A percentile compares a stretch with the other conserved stretches of the same genome.
These are phyloP conservation scores for Thermochaetoides thermophila DNA, from an alignment of 495 filamentous ascomycete species.

Conservation along the genomic window DNA sequence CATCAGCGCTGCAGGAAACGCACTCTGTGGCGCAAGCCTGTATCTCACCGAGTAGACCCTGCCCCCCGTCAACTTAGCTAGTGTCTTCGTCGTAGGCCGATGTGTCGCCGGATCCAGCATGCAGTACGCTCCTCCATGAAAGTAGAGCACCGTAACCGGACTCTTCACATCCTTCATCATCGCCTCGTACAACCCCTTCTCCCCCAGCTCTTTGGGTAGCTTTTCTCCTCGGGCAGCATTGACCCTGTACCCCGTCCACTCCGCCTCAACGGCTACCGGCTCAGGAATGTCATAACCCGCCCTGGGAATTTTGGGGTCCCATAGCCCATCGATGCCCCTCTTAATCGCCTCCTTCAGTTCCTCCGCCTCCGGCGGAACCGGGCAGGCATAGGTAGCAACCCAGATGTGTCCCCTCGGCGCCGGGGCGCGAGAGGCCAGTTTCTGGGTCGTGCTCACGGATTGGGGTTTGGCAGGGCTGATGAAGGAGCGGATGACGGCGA, in stretches of 20 bases:
- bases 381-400: conserved; percentile 53
- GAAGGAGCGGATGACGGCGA: conserved; percentile 54
- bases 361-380: conserved; percentile 26
- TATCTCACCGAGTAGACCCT: conserved; percentile 73
- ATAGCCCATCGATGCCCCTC: conserved; percentile 50
- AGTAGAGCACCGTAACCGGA: conserved; percentile 61
- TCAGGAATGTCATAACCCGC: conserved; percentile 35
- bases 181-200: conserved; percentile 54
- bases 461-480: conserved; percentile 26
- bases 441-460: conserved; percentile 49
- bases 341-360: conserved; percentile 45
- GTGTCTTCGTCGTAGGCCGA: conserved; percentile 26
- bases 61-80: conserved; percentile 37
- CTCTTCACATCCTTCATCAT: conserved; percentile 56
- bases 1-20: conserved; percentile 70
- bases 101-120: conserved; percentile 66
- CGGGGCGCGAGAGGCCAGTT: conserved; percentile 42
- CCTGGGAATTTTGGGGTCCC: conserved; percentile 23
- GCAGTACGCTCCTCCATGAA: conserved; percentile 82
- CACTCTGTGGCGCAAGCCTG: conserved; percentile 67
- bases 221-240: conserved; percentile 39
- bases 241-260: conserved; percentile 70
- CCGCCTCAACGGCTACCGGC: conserved; percentile 51
- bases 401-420: conserved; percentile 68
- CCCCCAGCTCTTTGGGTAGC: conserved; percentile 44